Percentiles rank a stretch among this genome's conserved stretches.
phyloP scores from a whole-genome alignment of 768 basidiomycete species.

The Amanita rubescens region DNA sequence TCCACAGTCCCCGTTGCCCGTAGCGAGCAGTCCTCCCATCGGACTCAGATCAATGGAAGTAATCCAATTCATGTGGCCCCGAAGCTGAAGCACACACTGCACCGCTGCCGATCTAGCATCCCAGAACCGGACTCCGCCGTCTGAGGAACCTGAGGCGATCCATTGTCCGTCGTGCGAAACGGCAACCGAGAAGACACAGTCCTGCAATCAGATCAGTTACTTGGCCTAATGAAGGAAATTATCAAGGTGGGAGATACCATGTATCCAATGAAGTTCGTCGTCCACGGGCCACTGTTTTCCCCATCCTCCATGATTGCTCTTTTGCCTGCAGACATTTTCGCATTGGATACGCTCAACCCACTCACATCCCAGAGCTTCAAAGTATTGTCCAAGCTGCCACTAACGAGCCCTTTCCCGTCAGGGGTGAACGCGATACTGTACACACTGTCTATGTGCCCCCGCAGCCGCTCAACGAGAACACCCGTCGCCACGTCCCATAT shows the following conservation, averaged over 20 bases:
- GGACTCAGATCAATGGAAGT: too few relatives aligned
- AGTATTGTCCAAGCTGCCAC: constrained; percentile 83
- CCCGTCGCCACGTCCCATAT: constrained; percentile 62
- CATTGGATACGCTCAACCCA: too few relatives aligned
- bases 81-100: constrained; percentile 93
- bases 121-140: constrained; percentile 95
- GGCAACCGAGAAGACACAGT: constrained; percentile 48
- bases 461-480: constrained; percentile 58
- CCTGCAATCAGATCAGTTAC: constrained; percentile 29
- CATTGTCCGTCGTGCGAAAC: too few relatives aligned
- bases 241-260: constrained; percentile 51
- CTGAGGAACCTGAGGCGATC: constrained; percentile 93
- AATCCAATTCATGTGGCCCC: constrained; percentile 51
- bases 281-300: constrained; percentile 46
- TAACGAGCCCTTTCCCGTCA: too few relatives aligned
- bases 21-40: too few relatives aligned
- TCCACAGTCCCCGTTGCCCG: constrained; percentile 48
- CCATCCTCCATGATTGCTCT: constrained; percentile 24
- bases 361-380: constrained; percentile 86
- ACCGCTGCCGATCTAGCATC: too few relatives aligned
- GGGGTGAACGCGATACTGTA: constrained; percentile 91
- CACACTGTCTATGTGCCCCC: constrained; percentile 79
- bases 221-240: background rate
- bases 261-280: constrained; percentile 85
- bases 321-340: constrained; percentile 6